phyloP scores from a whole-genome alignment of 768 basidiomycete species.

The Boletus pseudo-olivaceus region DNA sequence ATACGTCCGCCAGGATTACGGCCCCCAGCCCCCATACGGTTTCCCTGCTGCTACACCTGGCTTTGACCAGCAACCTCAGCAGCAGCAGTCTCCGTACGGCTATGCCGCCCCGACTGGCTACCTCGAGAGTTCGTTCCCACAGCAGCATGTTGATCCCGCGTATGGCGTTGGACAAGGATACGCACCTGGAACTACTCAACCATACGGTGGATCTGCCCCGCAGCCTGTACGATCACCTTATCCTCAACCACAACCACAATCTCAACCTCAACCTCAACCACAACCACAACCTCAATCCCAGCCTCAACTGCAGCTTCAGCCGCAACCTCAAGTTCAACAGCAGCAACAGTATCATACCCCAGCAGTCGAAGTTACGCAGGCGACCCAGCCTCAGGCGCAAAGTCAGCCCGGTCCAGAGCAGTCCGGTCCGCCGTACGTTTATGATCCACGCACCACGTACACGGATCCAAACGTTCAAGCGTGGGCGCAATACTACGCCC shows the following conservation, averaged over 20 bases:
- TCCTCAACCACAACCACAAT: slow-evolving; percentile 30
- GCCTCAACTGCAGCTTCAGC: slow-evolving; percentile 25
- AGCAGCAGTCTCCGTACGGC: slow-evolving; percentile 28
- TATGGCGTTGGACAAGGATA: slow-evolving; percentile 26
- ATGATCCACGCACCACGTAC: slow-evolving; percentile 65
- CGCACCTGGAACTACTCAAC: slow-evolving; percentile 14
- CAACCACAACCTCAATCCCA: slow-evolving; percentile 30
- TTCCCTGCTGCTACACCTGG: slow-evolving; percentile 36
- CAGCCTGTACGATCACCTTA: slow-evolving; percentile 32
- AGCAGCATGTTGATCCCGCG: slow-evolving; percentile 23
- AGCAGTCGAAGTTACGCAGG: slow-evolving; percentile 5
- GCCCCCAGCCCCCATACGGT: slow-evolving; percentile 43
- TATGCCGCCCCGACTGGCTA: slow-evolving; percentile 23
- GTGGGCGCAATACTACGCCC: slow-evolving; percentile 83
- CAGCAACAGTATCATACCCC: slow-evolving; percentile 20
- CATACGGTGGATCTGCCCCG: slow-evolving; percentile 17
- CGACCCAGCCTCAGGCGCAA: slow-evolving; percentile 11
- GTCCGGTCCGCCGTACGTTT: slow-evolving; percentile 48
- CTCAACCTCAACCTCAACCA: slow-evolving; percentile 15
- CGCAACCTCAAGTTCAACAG: slow-evolving; percentile 29
- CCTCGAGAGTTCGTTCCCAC: slow-evolving; percentile 25
- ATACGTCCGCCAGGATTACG: slow-evolving; percentile 33
- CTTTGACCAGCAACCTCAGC: slow-evolving; percentile 44
- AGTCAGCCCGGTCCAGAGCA: slow-evolving; percentile 19
- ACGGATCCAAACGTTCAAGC: slow-evolving; percentile 79